A percentile compares a stretch with the other conserved stretches of the same genome.
phyloP scores from a whole-genome alignment of 192 early-diverging fungal genomes.

The Cladochytrium replicatum region DNA sequence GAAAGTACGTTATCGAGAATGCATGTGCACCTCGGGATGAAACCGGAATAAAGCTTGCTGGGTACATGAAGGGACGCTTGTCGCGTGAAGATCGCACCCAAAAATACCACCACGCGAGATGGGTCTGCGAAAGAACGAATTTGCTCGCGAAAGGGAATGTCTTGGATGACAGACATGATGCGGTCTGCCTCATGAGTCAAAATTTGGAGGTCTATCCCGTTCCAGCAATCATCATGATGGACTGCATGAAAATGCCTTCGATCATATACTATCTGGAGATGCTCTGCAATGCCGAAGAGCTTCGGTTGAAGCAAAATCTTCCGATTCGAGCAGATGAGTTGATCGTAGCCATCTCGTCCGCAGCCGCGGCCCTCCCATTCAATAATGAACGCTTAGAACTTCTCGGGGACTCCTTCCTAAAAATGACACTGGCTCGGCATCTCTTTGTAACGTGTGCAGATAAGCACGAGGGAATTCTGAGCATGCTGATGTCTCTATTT shows the following conservation, averaged over 20 bases:
- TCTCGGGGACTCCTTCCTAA: constrained; percentile 83
- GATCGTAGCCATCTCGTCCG: constrained; percentile 58
- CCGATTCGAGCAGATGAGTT: neutral
- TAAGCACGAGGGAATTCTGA: constrained; percentile 23
- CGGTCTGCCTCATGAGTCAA: too few relatives aligned
- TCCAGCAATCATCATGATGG: neutral
- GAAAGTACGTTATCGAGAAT: too few relatives aligned
- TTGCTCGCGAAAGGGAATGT: too few relatives aligned
- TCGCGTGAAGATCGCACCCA: too few relatives aligned
- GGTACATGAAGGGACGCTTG: too few relatives aligned
- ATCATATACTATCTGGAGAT: constrained; percentile 15
- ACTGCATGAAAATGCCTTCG: constrained; percentile 9
- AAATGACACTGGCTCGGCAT: constrained; percentile 59
- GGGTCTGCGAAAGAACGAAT: too few relatives aligned
- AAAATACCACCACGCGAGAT: too few relatives aligned
- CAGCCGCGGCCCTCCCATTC: constrained; percentile 52
- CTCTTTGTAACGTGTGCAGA: constrained; percentile 66
- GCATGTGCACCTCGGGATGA: too few relatives aligned
- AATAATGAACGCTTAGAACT: constrained; percentile 86
- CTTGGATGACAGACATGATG: too few relatives aligned
- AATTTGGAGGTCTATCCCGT: constrained; percentile 11
- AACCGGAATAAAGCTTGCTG: too few relatives aligned
- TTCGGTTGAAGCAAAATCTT: constrained; percentile 1
- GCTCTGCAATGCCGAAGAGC: constrained; percentile 5
- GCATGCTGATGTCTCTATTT: too few relatives aligned